Evolutionary conservation across 2,329 filamentous ascomycete genomes (phyloP), one percentile per base, ranked within the genome.

Genomic region (Phaeosphaeria sp.): DNA sequence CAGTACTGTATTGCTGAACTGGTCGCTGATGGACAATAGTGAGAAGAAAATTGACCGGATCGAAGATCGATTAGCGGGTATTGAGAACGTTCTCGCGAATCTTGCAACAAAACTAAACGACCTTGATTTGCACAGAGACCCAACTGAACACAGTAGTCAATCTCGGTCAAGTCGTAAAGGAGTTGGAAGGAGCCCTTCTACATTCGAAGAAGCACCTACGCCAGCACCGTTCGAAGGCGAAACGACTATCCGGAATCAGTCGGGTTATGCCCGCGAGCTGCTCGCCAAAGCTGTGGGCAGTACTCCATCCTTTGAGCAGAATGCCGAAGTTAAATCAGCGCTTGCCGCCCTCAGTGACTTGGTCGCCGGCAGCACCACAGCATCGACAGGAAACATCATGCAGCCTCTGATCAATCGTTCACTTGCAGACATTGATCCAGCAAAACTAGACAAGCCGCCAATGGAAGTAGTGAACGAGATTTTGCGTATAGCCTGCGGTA

Each of bases 11-110:
- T 6, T 39, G 17, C 13, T 25, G 33, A n/a, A 25, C 6, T 17
- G 7, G 48, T 24, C 15, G 25, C 61, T 69, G 44, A 46, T 17
- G 6, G 8, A 2, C 9, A 5, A 3, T 42, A 84, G 81, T 69
- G 83, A 85, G 66, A 80, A 77, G 64, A 84, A 84, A 67, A 83
- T 85, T 49, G 82, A 84, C 58, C 66, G 80, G 13, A 84, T 85
- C 50, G 82, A 84, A 63, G 78, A 81, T 27, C 78, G 82, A 17
- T 71, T 85, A 8, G 75, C 76, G 6, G 75, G 76, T n/a, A 83
- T 85, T 42, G 82, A 85, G 60, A 65, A 72, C 49, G 69, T 79
- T 9, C 68, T 82, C 15, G 74, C 77, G 39, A 71, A 57, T 24
- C 72, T 79, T 22, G 71, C 75, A 8, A 61, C 67, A 49, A 69